phyloP scores from a whole-genome alignment of 805 yeast species.

The Wickerhamomyces hampshirensis region DNA sequence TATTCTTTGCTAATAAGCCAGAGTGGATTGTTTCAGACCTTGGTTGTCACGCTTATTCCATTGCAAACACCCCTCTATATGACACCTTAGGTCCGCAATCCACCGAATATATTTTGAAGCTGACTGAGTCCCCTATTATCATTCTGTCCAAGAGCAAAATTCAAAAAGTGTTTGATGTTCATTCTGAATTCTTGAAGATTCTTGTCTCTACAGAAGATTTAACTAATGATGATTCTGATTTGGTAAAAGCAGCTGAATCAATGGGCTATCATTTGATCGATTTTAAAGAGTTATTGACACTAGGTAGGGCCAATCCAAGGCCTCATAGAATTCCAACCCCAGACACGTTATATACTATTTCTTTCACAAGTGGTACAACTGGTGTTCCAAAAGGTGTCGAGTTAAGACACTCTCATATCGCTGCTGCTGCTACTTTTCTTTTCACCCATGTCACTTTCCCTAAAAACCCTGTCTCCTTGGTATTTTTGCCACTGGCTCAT shows the following conservation, averaged over 20 bases:
- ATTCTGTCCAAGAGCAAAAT: slow-evolving; percentile 51
- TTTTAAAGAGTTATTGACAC: slow-evolving; percentile 31
- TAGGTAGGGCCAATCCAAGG: slow-evolving; percentile 39
- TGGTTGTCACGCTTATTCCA: slow-evolving; percentile 58
- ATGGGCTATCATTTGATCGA: slow-evolving; percentile 28
- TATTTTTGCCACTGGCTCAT: slow-evolving; percentile 56
- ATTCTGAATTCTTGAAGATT: slow-evolving; percentile 42
- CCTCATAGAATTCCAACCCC: slow-evolving; percentile 45
- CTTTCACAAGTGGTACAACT: slow-evolving; percentile 74
- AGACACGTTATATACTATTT: slow-evolving; percentile 52
- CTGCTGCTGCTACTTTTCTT: slow-evolving; percentile 43
- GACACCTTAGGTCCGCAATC: slow-evolving; percentile 58
- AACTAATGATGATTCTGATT: slow-evolving; percentile 27
- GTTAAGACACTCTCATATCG: slow-evolving; percentile 45
- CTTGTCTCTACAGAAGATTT: slow-evolving; percentile 54
- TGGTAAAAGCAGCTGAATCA: slow-evolving; percentile 27
- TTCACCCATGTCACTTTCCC: slow-evolving; percentile 31
- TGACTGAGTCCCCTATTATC: slow-evolving; percentile 60
- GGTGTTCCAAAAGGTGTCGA: slow-evolving; percentile 73
- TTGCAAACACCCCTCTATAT: slow-evolving; percentile 49
- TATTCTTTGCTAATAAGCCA: slow-evolving; percentile 52
- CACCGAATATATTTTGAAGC: slow-evolving; percentile 54
- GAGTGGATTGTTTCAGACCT: slow-evolving; percentile 72
- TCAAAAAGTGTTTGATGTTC: slow-evolving; percentile 40
- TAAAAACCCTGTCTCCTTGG: slow-evolving; percentile 26